Evolutionary conservation across 225 moss, liverwort and hornwort species (phyloP).

Genomic region (Physcomitrium patens): DNA sequence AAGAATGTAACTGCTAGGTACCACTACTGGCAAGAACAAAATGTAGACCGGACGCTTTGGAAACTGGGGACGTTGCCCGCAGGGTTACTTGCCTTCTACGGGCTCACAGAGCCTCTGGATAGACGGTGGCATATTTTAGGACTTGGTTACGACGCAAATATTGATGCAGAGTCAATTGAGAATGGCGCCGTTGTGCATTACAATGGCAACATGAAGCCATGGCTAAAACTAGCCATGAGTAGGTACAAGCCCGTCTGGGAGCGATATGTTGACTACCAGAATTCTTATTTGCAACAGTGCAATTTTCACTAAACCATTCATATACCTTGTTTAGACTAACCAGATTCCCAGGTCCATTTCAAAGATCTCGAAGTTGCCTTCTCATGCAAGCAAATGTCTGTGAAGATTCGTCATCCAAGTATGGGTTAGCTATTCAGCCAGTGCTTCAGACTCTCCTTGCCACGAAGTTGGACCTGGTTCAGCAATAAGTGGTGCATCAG

Average conservation of each 20-base stretch:
- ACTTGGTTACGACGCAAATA: slow-evolving; percentile 63
- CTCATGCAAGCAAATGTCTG: slow-evolving; percentile 1
- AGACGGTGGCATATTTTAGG: slow-evolving; percentile 65
- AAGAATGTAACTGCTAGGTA: slow-evolving; percentile 59
- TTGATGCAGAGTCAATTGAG: slow-evolving; percentile 58
- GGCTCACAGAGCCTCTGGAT: slow-evolving; percentile 62
- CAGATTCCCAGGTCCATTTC: slow-evolving; percentile 32
- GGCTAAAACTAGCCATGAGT: slow-evolving; percentile 70
- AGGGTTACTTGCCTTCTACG: slow-evolving; percentile 66
- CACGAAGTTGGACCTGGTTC: slow-evolving; percentile 23
- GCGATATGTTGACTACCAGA: slow-evolving; percentile 58
- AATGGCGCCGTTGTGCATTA: slow-evolving; percentile 67
- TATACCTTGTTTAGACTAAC: slow-evolving; percentile 11
- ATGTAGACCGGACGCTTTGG: slow-evolving; percentile 68
- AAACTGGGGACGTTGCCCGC: slow-evolving; percentile 64
- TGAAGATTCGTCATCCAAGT: slow-evolving; percentile 17
- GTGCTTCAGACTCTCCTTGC: neutral
- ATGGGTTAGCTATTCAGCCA: neutral
- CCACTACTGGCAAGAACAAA: slow-evolving; percentile 74
- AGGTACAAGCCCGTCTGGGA: slow-evolving; percentile 71
- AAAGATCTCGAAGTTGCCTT: slow-evolving; percentile 7
- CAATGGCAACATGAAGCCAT: slow-evolving; percentile 72
- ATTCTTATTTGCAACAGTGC: slow-evolving; percentile 53
- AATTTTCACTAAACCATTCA: slow-evolving; percentile 54
- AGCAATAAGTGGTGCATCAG: slow-evolving; percentile 28